Percentiles rank a stretch among this genome's conserved stretches.
Evolutionary conservation across 345 rosid species (phyloP).

Genomic region (Durio zibethinus): DNA sequence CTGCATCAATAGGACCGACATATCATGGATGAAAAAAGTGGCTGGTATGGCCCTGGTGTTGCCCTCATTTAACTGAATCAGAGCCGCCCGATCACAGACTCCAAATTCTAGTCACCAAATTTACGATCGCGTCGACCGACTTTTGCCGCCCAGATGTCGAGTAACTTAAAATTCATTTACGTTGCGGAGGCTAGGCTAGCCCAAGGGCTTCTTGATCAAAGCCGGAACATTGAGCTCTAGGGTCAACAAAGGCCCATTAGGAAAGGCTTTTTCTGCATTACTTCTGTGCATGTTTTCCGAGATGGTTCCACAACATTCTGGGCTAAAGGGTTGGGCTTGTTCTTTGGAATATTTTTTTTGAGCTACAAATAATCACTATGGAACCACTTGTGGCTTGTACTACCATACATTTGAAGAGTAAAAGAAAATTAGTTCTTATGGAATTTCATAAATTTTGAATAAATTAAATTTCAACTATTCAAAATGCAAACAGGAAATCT

Average conservation of each 20-base stretch:
- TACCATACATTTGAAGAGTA: too few relatives aligned
- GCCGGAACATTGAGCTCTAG: background rate
- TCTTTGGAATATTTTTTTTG: background rate
- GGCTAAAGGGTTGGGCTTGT: background rate
- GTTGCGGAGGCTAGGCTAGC: background rate
- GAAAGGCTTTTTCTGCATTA: background rate
- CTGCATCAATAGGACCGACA: slow-evolving; percentile 7
- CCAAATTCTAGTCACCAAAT: background rate
- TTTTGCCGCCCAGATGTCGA: background rate
- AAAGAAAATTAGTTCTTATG: too few relatives aligned
- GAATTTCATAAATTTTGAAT: too few relatives aligned
- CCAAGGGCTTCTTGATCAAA: background rate
- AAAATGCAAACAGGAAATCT: too few relatives aligned
- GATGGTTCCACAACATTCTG: background rate
- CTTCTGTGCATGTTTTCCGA: background rate
- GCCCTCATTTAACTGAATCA: background rate
- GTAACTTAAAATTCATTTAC: background rate
- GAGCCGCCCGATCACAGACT: background rate
- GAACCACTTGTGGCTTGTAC: too few relatives aligned
- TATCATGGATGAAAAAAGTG: background rate
- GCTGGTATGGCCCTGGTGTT: background rate
- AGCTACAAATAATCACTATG: background rate
- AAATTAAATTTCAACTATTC: too few relatives aligned
- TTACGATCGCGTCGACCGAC: background rate
- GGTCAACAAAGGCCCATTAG: background rate